Conservation (phyloP, 2,329 filamentous ascomycete genomes). For the Aspergillus udagawae region DNA sequence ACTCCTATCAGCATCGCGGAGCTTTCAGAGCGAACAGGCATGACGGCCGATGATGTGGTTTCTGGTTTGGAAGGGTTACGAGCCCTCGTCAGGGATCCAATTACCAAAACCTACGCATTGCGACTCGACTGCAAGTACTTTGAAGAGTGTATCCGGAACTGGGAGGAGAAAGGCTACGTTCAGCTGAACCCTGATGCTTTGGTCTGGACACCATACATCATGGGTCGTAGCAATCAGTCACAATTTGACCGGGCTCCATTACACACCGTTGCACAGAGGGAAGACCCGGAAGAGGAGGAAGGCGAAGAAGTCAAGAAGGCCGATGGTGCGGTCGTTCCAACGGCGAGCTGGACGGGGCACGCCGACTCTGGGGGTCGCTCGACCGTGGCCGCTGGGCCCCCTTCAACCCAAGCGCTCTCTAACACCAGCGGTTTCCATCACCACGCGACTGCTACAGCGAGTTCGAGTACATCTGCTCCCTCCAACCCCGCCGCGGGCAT, state of each 20-base stretch:
- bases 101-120: conserved; percentile 84
- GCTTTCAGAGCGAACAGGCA: conserved; percentile 78
- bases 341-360: conserved; percentile 14
- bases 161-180: conserved; percentile 84
- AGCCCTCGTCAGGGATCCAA: conserved; percentile 82
- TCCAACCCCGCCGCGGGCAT: conserved; percentile 33
- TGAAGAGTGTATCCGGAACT: conserved; percentile 79
- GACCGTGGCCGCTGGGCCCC: conserved; percentile 31
- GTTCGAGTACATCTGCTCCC: conserved; percentile 10
- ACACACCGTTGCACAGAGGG: conserved; percentile 81
- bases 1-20: conserved; percentile 52
- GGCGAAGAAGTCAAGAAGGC: conserved; percentile 21
- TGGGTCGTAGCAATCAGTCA: conserved; percentile 79
- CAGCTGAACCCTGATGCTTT: conserved; percentile 74
- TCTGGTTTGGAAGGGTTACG: conserved; percentile 87
- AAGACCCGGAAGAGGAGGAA: conserved; percentile 49
- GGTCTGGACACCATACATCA: conserved; percentile 95
- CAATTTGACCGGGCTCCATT: conserved; percentile 81
- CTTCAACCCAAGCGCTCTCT: conserved; percentile 30
- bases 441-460: conserved; percentile 10
- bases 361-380: conserved; percentile 11
- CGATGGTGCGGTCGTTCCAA: no score
- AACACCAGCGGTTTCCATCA: conserved; percentile 27
- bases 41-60: conserved; percentile 95
- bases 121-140: conserved; percentile 83